These are phyloP conservation scores for Trametes coccinea DNA, from an alignment of 768 basidiomycete genomes.

Conservation along the genomic window DNA sequence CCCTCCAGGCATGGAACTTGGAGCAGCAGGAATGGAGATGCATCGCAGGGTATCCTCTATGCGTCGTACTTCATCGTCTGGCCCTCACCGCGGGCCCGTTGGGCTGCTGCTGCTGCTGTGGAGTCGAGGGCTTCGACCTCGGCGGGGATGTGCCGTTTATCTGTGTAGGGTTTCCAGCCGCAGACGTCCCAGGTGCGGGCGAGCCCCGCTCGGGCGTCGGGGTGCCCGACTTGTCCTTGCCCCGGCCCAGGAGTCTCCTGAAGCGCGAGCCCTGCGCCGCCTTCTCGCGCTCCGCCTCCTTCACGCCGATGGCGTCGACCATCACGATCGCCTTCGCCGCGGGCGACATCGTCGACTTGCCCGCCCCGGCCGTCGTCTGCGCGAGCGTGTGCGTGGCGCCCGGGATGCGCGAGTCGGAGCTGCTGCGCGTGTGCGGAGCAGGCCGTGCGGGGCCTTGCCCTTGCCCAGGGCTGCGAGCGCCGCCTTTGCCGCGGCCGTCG, in stretches of 20 bases:
- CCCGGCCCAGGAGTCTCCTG: conserved; percentile 16
- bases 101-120: conserved; percentile 1
- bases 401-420: conserved; percentile 29
- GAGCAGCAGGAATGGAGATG: background rate
- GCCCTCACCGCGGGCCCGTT: background rate
- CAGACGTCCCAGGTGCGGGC: background rate
- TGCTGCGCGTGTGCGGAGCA: conserved; percentile 25
- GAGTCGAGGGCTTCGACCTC: background rate
- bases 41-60: background rate
- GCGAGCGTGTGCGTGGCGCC: conserved; percentile 12
- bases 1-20: background rate
- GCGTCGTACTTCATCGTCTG: background rate
- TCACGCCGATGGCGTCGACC: conserved; percentile 57
- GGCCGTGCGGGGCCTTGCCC: conserved; percentile 17
- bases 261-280: conserved; percentile 22
- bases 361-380: conserved; percentile 18
- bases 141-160: background rate
- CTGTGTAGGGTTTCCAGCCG: conserved; percentile 5
- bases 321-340: conserved; percentile 65
- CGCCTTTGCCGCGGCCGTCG: conserved; percentile 20
- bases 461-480: background rate
- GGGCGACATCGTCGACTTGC: conserved; percentile 40
- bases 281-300: conserved; percentile 32
- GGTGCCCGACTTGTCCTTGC: conserved; percentile 13
- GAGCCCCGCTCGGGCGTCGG: conserved; percentile 14